Conservation (phyloP, 192 early-diverging fungal genomes). For the Coemansia aciculifera region DNA sequence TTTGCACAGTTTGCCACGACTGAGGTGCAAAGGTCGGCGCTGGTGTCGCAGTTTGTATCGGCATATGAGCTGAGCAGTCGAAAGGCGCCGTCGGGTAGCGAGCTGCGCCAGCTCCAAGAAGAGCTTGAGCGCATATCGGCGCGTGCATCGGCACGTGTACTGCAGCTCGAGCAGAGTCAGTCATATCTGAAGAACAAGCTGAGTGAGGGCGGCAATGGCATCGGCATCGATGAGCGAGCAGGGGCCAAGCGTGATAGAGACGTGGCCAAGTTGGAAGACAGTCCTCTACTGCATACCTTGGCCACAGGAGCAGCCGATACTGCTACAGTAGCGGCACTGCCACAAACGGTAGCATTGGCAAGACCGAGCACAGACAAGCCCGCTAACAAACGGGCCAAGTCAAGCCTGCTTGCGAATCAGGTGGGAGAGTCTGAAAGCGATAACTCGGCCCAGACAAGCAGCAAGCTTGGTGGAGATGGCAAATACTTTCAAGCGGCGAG, state of each 20-base stretch:
- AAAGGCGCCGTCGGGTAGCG: conserved; percentile 18
- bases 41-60: conserved; percentile 33
- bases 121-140: conserved; percentile 39
- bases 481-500: conserved; percentile 20
- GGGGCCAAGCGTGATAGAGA: conserved; percentile 4
- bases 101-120: conserved; percentile 36
- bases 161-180: conserved; percentile 25
- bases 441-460: conserved; percentile 20
- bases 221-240: conserved; percentile 3
- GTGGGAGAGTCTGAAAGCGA: conserved; percentile 41
- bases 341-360: conserved; percentile 4
- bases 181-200: background rate
- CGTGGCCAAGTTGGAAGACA: background rate
- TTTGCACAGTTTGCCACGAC: conserved; percentile 17
- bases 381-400: conserved; percentile 31
- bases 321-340: background rate
- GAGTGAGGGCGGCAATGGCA: background rate
- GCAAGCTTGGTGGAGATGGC: conserved; percentile 9
- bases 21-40: conserved; percentile 34
- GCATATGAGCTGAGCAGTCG: conserved; percentile 8
- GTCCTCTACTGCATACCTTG: background rate
- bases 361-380: conserved; percentile 17
- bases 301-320: background rate
- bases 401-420: conserved; percentile 9
- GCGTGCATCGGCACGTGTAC: conserved; percentile 19